Conservation (phyloP, 169 alveolate genomes). For the Plasmodium knowlesi region DNA sequence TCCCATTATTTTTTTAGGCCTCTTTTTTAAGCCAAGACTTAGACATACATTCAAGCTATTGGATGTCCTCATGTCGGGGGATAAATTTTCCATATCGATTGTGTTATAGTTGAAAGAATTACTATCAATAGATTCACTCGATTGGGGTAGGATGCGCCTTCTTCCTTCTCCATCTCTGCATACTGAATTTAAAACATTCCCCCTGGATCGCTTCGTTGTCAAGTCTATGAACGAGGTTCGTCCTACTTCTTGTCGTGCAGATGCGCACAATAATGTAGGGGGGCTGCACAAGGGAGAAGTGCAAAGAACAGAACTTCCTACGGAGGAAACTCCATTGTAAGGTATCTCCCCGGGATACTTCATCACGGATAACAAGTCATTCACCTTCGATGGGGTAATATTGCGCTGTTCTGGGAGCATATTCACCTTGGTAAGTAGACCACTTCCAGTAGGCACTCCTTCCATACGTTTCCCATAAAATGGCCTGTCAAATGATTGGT, state of each 20-base stretch:
- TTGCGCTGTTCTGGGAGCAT: background rate
- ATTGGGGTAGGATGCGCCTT: background rate
- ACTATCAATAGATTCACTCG: background rate
- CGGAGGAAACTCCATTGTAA: background rate
- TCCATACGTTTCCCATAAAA: background rate
- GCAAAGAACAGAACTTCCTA: background rate
- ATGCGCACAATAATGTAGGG: background rate
- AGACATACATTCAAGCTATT: background rate
- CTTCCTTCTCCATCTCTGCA: background rate
- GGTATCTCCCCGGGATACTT: background rate
- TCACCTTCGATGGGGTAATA: no score
- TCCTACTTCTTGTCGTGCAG: background rate
- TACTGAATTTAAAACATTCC: background rate
- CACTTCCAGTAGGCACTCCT: background rate
- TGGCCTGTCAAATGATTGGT: background rate
- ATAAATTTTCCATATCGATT: background rate
- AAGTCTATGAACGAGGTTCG: background rate
- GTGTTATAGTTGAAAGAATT: background rate
- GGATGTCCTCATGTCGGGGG: background rate
- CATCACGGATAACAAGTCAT: background rate
- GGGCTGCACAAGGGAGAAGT: background rate
- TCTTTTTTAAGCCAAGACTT: background rate
- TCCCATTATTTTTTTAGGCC: background rate
- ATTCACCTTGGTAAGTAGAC: background rate
- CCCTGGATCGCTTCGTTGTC: background rate